A percentile compares a stretch with the other conserved stretches of the same genome.
Evolutionary conservation across 306 rosid genomes (phyloP).

Genomic region (Acmispon strigosus): DNA sequence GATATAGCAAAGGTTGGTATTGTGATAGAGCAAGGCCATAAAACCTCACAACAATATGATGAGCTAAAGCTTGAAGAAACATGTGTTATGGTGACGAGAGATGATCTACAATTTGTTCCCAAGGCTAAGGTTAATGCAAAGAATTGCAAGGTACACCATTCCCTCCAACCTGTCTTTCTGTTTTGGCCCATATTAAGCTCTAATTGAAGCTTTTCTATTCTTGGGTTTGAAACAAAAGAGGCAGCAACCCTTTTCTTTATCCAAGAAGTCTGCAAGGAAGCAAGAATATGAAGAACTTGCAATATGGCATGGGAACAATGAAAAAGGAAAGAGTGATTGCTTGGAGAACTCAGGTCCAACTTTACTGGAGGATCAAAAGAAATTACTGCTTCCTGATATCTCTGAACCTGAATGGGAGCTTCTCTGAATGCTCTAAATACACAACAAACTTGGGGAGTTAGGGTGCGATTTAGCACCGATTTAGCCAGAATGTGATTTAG

Average conservation of each 20-base stretch:
- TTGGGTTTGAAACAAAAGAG: constrained; percentile 45
- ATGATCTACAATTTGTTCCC: constrained; percentile 38
- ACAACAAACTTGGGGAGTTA: too few species aligned
- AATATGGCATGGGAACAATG: constrained; percentile 32
- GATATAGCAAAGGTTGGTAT: constrained; percentile 23
- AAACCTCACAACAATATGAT: constrained; percentile 23
- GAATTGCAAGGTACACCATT: constrained; percentile 50
- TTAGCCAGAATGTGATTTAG: too few species aligned
- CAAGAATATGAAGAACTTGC: constrained; percentile 81
- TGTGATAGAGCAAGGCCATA: constrained; percentile 18
- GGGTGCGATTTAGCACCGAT: too few species aligned
- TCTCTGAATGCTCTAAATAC: constrained; percentile 37
- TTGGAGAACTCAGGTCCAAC: constrained; percentile 17
- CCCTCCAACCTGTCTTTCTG: not conserved
- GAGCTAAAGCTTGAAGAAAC: constrained; percentile 50
- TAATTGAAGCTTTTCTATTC: not conserved
- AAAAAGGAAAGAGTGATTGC: constrained; percentile 4
- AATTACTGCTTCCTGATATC: constrained; percentile 15
- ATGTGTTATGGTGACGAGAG: constrained; percentile 60
- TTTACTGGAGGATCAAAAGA: constrained; percentile 14
- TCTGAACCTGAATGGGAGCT: constrained; percentile 84
- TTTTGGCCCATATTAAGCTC: not conserved
- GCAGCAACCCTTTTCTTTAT: constrained; percentile 43
- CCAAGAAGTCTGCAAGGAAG: constrained; percentile 58
- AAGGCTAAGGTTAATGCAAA: constrained; percentile 16